phyloP scores from a whole-genome alignment of 345 rosid species.

The Viola odorata region DNA sequence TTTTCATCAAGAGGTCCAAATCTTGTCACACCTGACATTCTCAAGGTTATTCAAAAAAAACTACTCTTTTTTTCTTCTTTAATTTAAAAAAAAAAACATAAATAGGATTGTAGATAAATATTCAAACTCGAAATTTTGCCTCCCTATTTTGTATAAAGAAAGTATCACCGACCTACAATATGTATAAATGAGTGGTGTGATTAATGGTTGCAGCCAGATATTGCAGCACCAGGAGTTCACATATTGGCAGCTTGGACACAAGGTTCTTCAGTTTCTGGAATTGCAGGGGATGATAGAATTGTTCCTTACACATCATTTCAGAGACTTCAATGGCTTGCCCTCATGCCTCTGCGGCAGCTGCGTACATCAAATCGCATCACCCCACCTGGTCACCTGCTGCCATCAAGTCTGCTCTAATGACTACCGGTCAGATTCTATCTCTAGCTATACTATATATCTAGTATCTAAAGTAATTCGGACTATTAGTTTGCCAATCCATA shows the following conservation, averaged over 20 bases:
- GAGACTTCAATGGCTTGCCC: slow-evolving; percentile 66
- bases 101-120: neutral
- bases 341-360: slow-evolving; percentile 43
- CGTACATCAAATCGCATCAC: slow-evolving; percentile 37
- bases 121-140: neutral
- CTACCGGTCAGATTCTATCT: slow-evolving; percentile 19
- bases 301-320: slow-evolving; percentile 27
- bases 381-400: slow-evolving; percentile 37
- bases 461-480: no score
- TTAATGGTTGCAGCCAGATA: slow-evolving; percentile 42
- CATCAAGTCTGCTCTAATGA: slow-evolving; percentile 37
- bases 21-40: slow-evolving; percentile 33
- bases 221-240: slow-evolving; percentile 48
- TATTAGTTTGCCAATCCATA: neutral
- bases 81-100: no score
- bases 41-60: slow-evolving; percentile 30
- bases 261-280: neutral
- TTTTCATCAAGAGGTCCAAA: slow-evolving; percentile 59
- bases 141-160: neutral
- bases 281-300: slow-evolving; percentile 21
- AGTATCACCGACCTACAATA: no score
- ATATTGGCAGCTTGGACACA: slow-evolving; percentile 51
- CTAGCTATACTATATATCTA: neutral
- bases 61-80: neutral
- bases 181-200: no score